These are phyloP conservation scores for Eucalyptus urophylla DNA, from an alignment of 345 rosid species.

Conservation along the genomic window DNA sequence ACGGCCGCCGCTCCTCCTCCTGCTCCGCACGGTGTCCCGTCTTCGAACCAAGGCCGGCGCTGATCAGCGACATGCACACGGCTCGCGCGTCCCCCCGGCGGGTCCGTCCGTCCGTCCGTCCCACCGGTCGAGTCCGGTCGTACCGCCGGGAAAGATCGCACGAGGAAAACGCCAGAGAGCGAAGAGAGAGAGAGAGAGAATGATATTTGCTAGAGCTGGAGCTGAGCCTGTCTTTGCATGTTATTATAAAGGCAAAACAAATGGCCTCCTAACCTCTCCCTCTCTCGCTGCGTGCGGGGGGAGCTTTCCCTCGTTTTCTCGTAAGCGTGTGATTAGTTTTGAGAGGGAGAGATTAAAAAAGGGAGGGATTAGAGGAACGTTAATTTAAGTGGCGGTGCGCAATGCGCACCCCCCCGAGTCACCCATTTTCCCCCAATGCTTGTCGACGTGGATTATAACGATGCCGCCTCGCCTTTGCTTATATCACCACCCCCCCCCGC, in stretches of 20 bases:
- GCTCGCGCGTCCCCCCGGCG: background rate
- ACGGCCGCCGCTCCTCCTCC: background rate
- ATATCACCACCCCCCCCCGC: background rate
- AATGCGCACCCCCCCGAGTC: constrained; percentile 27
- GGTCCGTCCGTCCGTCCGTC: background rate
- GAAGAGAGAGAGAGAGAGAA: background rate
- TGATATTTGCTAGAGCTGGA: background rate
- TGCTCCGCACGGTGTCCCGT: background rate
- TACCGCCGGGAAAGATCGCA: background rate
- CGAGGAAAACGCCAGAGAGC: background rate
- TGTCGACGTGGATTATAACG: constrained; percentile 41
- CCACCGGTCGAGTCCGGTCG: background rate
- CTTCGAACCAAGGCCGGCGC: background rate
- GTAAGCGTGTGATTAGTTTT: background rate
- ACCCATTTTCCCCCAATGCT: background rate
- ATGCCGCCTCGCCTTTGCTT: constrained; percentile 17
- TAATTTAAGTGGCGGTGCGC: constrained; percentile 1
- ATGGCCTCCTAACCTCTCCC: background rate
- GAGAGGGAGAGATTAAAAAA: background rate
- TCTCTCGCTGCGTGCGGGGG: background rate
- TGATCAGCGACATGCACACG: background rate
- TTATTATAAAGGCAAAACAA: background rate
- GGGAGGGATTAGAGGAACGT: background rate
- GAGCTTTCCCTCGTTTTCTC: background rate
- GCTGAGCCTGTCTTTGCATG: background rate